These are phyloP conservation scores for Edaphochlamys debaryana DNA, from an alignment of 139 green algal genomes.

Conservation along the genomic window DNA sequence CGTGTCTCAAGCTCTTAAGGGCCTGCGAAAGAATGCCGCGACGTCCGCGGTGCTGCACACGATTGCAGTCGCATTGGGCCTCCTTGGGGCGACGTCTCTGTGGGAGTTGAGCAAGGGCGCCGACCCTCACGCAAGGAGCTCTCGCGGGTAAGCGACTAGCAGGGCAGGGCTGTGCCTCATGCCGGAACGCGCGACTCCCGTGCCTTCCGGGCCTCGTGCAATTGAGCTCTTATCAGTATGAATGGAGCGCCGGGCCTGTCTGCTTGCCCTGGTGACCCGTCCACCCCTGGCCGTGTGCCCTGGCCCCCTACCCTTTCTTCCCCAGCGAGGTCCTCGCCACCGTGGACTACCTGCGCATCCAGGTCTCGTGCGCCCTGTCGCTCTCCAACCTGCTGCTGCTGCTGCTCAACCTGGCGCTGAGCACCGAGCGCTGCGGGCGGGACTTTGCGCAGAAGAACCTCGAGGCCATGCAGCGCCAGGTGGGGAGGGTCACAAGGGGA, in stretches of 20 bases:
- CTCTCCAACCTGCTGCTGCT: constrained; percentile 47
- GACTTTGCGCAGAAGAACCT: constrained; percentile 51
- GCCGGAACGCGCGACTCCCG: no score
- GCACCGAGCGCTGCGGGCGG: constrained; percentile 2
- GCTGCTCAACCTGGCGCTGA: constrained; percentile 36
- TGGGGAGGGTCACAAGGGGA: no score
- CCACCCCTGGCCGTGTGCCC: neutral
- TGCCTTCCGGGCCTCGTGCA: no score
- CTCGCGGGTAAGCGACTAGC: constrained; percentile 1
- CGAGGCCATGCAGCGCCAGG: constrained; percentile 49
- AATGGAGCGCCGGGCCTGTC: neutral
- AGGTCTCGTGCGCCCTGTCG: constrained; percentile 42
- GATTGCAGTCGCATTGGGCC: neutral
- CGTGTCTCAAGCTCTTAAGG: neutral
- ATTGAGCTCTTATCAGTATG: neutral
- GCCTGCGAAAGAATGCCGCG: neutral
- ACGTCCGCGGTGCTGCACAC: constrained; percentile 15
- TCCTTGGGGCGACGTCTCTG: neutral
- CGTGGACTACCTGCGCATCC: constrained; percentile 38
- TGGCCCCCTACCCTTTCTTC: neutral
- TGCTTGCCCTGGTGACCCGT: neutral
- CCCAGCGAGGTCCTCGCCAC: constrained; percentile 36
- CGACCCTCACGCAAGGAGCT: constrained; percentile 14
- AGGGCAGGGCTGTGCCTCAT: neutral
- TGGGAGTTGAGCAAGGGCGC: constrained; percentile 3